Base-by-base conservation (phyloP, 2,329 filamentous ascomycete genomes). In the Colletotrichum limetticola region DNA sequence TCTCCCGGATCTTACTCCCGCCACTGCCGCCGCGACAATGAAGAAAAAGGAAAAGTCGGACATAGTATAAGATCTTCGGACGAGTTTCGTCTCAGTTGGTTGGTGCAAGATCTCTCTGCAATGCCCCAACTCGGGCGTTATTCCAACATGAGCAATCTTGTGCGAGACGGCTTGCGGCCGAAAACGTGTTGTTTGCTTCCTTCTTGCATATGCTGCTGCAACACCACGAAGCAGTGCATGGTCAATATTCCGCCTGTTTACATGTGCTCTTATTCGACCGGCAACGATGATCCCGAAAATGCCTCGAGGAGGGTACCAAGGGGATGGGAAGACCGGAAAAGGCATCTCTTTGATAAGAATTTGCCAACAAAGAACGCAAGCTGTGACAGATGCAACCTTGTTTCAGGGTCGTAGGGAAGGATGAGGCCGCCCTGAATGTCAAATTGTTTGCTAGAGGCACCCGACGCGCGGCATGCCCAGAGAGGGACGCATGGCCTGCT, bases 181-280 rank as follows among this genome's bases (percentile, higher is more conserved):
- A 32, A 63, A 61, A 63, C 59, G 59, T 64, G 53, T 30, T 59
- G 57, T 63, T 72, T 72, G 58, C 58, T 72, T 57, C 24, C 46
- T 59, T 63, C 11, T 24, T 32, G 62, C 35, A 22, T 53, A 63
- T 9, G 9, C 42, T 11, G 11, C 28, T 35, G n/a, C 46, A 28
- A 28, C 2, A 22, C n/a, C 61, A 3, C n/a, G 11, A n/a, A 24
- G n/a, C n/a, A 5, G 14, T n/a, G 28, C 11, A 6, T 19, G n/a
- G 9, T 14, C n/a, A 16, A 12, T 4, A n/a, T 1, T n/a, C 19
- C 11, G 2, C 12, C 4, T 26, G 22, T 11, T 37, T 35, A 46
- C 22, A 22, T 35, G 42, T 1, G 22, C n/a, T 16, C 5, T 61
- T 26, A 28, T 46, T 42, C 56, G 19, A 32, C 46, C 46, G 57